Conservation (phyloP, 2,329 filamentous ascomycete species). For the Colletotrichum aenigma region DNA sequence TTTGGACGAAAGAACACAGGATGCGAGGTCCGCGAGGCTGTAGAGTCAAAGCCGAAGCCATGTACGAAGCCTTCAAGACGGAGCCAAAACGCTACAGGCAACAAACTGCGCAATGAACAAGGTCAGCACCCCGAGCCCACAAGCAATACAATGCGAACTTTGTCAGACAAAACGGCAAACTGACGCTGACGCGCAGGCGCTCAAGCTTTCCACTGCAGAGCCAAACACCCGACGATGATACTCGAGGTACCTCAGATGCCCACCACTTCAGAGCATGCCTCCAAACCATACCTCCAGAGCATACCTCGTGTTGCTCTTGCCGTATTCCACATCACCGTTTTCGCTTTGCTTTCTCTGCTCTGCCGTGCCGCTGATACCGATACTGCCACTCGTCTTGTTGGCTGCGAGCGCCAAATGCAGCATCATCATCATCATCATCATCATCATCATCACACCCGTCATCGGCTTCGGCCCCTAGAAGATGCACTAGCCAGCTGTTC, state of each 20-base stretch:
- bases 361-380: neutral
- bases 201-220: neutral
- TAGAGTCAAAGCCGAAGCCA: neutral
- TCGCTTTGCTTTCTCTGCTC: neutral
- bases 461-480: neutral
- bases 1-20: neutral
- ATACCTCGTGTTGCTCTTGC: neutral
- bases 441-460: neutral
- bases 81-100: neutral
- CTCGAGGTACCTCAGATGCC: neutral
- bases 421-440: neutral
- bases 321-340: neutral
- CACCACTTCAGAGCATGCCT: neutral
- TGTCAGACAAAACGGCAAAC: neutral
- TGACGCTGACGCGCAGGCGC: conserved; percentile 1
- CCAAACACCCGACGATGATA: neutral
- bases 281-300: neutral
- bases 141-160: neutral
- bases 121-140: neutral
- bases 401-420: neutral
- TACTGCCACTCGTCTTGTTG: neutral
- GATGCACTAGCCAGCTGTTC: conserved; percentile 13
- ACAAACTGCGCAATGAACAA: neutral
- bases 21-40: neutral
- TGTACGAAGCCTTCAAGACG: neutral